These are phyloP conservation scores for Fomitopsis palustris DNA, from an alignment of 1,284 basidiomycete species.

Conservation along the genomic window DNA sequence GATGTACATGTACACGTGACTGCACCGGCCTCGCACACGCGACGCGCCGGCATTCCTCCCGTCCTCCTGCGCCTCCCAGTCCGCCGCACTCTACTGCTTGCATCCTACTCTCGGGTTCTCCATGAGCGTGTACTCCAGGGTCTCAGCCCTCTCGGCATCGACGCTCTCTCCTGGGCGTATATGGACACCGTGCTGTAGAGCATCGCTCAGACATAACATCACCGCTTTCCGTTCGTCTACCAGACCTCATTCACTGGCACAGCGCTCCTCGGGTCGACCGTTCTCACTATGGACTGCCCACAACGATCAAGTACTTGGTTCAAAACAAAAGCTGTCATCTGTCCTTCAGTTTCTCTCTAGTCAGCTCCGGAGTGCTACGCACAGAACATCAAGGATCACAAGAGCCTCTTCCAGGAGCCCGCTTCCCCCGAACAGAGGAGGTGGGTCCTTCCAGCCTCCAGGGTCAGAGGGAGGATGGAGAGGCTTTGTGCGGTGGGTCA, in stretches of 20 bases:
- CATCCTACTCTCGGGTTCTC: background rate
- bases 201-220: background rate
- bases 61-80: background rate
- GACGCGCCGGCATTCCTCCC: background rate
- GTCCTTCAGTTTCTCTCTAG: constrained; percentile 18
- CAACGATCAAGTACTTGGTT: background rate
- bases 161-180: background rate
- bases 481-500: constrained; percentile 25
- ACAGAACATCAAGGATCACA: constrained; percentile 15
- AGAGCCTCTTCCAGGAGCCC: constrained; percentile 7
- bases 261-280: background rate
- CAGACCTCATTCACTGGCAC: background rate
- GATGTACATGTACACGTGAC: background rate
- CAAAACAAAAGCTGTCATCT: constrained; percentile 4
- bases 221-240: background rate
- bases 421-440: background rate
- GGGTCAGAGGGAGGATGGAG: constrained; percentile 19
- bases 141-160: background rate
- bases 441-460: constrained; percentile 5
- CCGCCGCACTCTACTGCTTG: background rate
- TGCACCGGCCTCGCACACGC: background rate
- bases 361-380: constrained; percentile 20
- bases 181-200: background rate
- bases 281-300: background rate
- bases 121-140: background rate